Conservation (phyloP, 1,139 yeast genomes). For the Kazachstania sp. region DNA sequence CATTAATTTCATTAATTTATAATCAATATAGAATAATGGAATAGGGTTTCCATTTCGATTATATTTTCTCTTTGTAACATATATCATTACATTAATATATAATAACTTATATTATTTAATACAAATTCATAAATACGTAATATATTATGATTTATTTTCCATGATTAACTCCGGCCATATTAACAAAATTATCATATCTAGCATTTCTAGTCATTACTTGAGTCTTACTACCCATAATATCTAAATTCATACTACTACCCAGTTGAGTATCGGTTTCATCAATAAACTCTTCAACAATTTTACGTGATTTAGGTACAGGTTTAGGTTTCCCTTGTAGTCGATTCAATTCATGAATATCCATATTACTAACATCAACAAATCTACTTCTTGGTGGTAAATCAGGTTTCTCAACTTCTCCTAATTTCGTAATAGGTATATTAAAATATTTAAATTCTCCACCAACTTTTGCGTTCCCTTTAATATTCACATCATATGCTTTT, state of each 20-base stretch:
- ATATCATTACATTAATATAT: neutral
- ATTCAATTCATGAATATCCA: neutral
- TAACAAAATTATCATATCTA: slow-evolving; percentile 17
- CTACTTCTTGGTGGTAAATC: slow-evolving; percentile 2
- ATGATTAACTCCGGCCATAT: slow-evolving; percentile 10
- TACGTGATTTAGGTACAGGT: neutral
- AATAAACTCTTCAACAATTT: neutral
- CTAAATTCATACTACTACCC: slow-evolving; percentile 2
- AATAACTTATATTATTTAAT: neutral
- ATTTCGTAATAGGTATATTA: slow-evolving; percentile 21
- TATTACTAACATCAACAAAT: neutral
- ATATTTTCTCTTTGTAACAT: slow-evolving; percentile 1
- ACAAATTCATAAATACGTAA: neutral
- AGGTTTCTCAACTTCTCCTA: slow-evolving; percentile 7
- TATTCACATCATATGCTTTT: slow-evolving; percentile 2
- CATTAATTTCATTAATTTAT: slow-evolving; percentile 44
- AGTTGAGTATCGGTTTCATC: neutral
- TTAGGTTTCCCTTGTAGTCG: neutral
- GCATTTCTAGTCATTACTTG: slow-evolving; percentile 5
- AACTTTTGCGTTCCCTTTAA: slow-evolving; percentile 4
- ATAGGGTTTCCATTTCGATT: neutral
- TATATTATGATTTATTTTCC: neutral
- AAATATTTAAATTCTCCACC: slow-evolving; percentile 20
- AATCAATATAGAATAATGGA: too few relatives aligned
- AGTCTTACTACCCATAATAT: slow-evolving; percentile 6